Percentiles rank a stretch among this genome's conserved stretches.
Evolutionary conservation across 2,329 filamentous ascomycete species (phyloP).

Genomic region (Fusarium verrucosum): DNA sequence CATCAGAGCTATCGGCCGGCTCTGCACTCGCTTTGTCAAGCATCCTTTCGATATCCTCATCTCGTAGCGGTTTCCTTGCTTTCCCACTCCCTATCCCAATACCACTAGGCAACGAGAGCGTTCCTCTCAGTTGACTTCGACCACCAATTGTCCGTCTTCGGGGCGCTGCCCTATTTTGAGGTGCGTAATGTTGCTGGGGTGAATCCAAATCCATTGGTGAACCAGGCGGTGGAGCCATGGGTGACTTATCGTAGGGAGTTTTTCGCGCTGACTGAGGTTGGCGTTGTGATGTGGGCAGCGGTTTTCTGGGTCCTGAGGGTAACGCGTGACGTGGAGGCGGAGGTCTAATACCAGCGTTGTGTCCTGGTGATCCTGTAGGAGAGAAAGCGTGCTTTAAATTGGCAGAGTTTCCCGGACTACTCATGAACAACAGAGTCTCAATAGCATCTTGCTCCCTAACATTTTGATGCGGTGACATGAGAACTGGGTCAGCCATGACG

Average conservation of each 20-base stretch:
- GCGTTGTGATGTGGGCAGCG: conserved; percentile 59
- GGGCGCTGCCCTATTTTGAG: conserved; percentile 51
- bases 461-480: conserved; percentile 69
- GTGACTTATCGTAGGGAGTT: conserved; percentile 60
- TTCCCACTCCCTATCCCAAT: conserved; percentile 55
- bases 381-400: conserved; percentile 67
- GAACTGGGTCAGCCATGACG: conserved; percentile 59
- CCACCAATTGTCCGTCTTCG: conserved; percentile 56
- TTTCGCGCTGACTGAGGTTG: conserved; percentile 55
- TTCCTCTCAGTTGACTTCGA: conserved; percentile 49
- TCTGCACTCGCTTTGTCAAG: conserved; percentile 62
- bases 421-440: conserved; percentile 83
- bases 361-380: conserved; percentile 51
- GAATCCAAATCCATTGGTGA: conserved; percentile 61
- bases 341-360: conserved; percentile 30
- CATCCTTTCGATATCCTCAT: conserved; percentile 68
- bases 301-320: conserved; percentile 62
- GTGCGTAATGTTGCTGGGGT: conserved; percentile 44
- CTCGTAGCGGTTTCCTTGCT: conserved; percentile 53
- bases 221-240: conserved; percentile 48
- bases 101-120: conserved; percentile 61
- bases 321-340: conserved; percentile 49
- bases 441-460: conserved; percentile 84
- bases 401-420: conserved; percentile 76
- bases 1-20: conserved; percentile 64